Evolutionary conservation across 2,329 filamentous ascomycete genomes (phyloP), one percentile per base, ranked within the genome.

Genomic region (Penicillium sp.): DNA sequence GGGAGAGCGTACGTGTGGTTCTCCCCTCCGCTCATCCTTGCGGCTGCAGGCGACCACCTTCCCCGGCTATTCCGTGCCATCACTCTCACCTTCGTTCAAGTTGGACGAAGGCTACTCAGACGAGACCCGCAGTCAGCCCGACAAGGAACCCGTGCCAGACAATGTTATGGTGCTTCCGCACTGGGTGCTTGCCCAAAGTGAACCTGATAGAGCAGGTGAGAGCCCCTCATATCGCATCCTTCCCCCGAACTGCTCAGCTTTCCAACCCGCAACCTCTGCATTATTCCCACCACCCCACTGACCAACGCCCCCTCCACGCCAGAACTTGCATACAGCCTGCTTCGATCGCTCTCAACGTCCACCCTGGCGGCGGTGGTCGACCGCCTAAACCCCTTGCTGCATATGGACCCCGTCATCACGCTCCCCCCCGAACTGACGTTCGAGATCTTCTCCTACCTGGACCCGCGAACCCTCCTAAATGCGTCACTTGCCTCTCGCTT

Each of bases 351-450:
- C 18, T 86, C 86, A 13, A 94, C 88, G 1, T 86, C 86, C 5
- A 80, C 83, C 38, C 83, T 96, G 44, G 83, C 85, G 34, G 77
- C 84, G 30, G 86, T 96, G 37, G 87, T 95, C 32, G 80, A 90
- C 39, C 79, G 84, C 48, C 72, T 95, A 13, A 86, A 83, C 47
- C 87, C 89, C 3, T 78, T 90, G 36, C 81, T 97, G 2, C 90
- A 96, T 65, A 91, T 96, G 68, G 87, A 98, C 67, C 95, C 95
- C 39, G 81, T 95, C 28, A 74, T 80, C 49, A 82, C 87, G 56
- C 79, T 98, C 1, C 93, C 93, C 0, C 81, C 87, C 17, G 93
- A 98, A 64, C 86, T 98, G 56, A 94, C 88, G 45, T 82, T 93
- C 30, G 85, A 94, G 58, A 84, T 97, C 30, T 83, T 98, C 29